phyloP scores from a whole-genome alignment of 495 filamentous ascomycete genomes.

The Talaromyces adpressus region DNA sequence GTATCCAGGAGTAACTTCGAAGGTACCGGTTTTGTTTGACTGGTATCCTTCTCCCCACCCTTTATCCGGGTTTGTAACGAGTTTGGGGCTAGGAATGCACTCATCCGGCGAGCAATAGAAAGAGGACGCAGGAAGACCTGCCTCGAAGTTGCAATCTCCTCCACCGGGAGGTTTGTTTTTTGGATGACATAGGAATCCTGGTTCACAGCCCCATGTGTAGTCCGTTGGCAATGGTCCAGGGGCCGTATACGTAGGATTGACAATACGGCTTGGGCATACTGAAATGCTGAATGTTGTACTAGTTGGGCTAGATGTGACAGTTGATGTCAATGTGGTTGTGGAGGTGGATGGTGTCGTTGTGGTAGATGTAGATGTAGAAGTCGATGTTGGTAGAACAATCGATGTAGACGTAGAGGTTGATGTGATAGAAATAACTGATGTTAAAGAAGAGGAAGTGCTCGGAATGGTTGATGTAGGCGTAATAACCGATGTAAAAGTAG shows the following conservation, averaged over 20 bases:
- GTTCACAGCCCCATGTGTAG: conserved; percentile 26
- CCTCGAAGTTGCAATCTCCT: conserved; percentile 13
- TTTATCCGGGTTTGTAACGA: neutral
- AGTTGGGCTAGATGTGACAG: conserved; percentile 9
- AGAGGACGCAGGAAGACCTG: conserved; percentile 11
- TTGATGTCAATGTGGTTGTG: neutral
- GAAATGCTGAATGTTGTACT: conserved; percentile 12
- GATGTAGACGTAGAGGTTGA: conserved; percentile 8
- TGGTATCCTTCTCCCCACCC: neutral
- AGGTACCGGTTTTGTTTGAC: neutral
- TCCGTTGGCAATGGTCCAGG: conserved; percentile 10
- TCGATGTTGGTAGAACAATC: conserved; percentile 7
- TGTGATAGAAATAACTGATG: conserved; percentile 16
- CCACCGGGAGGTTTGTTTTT: conserved; percentile 19
- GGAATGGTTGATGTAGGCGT: neutral
- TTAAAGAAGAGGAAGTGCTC: conserved; percentile 14
- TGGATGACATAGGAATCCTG: conserved; percentile 52
- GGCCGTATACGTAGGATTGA: conserved; percentile 29
- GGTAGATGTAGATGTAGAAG: neutral
- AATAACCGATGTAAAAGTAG: conserved; percentile 4
- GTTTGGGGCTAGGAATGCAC: conserved; percentile 11
- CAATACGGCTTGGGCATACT: conserved; percentile 27
- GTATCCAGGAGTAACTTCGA: conserved; percentile 9
- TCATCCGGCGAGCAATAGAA: conserved; percentile 16
- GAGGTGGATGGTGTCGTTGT: neutral